phyloP scores from a whole-genome alignment of 1,284 basidiomycete species.

The Sporisorium reilianum region DNA sequence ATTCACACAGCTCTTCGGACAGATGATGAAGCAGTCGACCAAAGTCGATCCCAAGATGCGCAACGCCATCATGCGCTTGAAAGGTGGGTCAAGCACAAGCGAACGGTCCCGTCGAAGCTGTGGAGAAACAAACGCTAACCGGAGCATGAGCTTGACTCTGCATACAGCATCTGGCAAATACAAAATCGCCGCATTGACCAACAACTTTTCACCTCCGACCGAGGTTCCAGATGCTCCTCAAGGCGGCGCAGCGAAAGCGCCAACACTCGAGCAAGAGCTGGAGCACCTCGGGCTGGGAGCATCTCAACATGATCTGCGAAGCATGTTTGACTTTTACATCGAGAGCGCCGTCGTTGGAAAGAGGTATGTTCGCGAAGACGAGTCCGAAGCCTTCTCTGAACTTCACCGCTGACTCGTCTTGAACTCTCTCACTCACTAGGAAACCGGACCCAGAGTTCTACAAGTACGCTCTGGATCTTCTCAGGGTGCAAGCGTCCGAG shows the following conservation, averaged over 20 bases:
- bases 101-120: neutral
- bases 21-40: slow-evolving; percentile 68
- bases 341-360: slow-evolving; percentile 69
- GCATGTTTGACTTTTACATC: slow-evolving; percentile 68
- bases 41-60: slow-evolving; percentile 61
- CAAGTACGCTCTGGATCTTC: slow-evolving; percentile 63
- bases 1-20: slow-evolving; percentile 63
- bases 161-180: slow-evolving; percentile 61
- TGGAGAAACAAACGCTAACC: neutral
- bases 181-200: slow-evolving; percentile 69
- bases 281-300: slow-evolving; percentile 54
- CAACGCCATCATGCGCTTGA: slow-evolving; percentile 55
- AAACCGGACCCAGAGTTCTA: slow-evolving; percentile 70
- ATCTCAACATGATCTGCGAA: slow-evolving; percentile 45
- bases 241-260: slow-evolving; percentile 14
- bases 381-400: neutral
- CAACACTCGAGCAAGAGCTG: slow-evolving; percentile 57
- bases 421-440: slow-evolving; percentile 32
- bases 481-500: slow-evolving; percentile 63
- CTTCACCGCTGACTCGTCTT: slow-evolving; percentile 1
- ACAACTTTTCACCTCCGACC: slow-evolving; percentile 67
- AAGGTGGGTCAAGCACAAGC: slow-evolving; percentile 18
- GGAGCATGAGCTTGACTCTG: neutral
- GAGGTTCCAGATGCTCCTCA: slow-evolving; percentile 22
- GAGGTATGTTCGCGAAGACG: slow-evolving; percentile 46